These are phyloP conservation scores for Cucurbita argyrosperma DNA, from an alignment of 306 rosid genomes.

Conservation along the genomic window DNA sequence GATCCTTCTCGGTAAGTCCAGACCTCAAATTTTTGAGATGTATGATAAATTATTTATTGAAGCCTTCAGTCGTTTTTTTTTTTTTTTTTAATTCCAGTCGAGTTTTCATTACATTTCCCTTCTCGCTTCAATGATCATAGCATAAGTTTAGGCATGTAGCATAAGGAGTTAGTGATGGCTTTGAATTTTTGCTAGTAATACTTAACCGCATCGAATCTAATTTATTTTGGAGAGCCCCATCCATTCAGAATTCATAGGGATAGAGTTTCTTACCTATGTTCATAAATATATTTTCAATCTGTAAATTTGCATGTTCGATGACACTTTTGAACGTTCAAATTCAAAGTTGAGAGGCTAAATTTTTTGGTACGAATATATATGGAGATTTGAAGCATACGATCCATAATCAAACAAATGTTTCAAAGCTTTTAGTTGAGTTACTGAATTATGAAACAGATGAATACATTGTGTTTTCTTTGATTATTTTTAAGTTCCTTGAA, in stretches of 20 bases:
- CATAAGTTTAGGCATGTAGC: conserved; percentile 37
- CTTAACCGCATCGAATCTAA: conserved; percentile 18
- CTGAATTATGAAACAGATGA: no score
- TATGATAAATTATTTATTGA: conserved; percentile 31
- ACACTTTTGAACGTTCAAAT: no score
- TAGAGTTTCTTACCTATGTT: no score
- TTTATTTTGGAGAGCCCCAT: not conserved
- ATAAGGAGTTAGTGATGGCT: conserved; percentile 38
- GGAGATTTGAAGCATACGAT: no score
- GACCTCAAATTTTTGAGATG: conserved; percentile 28
- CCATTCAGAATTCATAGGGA: no score
- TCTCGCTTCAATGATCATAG: conserved; percentile 3
- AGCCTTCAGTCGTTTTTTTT: conserved; percentile 15
- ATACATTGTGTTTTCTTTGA: no score
- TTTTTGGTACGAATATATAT: no score
- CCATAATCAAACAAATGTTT: no score
- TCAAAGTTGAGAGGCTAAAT: no score
- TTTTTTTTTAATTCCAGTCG: not conserved
- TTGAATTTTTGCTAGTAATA: conserved; percentile 29
- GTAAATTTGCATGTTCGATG: conserved; percentile 4
- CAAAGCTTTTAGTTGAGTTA: no score
- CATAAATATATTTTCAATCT: no score
- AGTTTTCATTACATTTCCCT: conserved; percentile 9
- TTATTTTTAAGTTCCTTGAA: no score
- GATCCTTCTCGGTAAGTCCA: conserved; percentile 17